phyloP scores from a whole-genome alignment of 106 monocot species.

The Cymbidium sinense region DNA sequence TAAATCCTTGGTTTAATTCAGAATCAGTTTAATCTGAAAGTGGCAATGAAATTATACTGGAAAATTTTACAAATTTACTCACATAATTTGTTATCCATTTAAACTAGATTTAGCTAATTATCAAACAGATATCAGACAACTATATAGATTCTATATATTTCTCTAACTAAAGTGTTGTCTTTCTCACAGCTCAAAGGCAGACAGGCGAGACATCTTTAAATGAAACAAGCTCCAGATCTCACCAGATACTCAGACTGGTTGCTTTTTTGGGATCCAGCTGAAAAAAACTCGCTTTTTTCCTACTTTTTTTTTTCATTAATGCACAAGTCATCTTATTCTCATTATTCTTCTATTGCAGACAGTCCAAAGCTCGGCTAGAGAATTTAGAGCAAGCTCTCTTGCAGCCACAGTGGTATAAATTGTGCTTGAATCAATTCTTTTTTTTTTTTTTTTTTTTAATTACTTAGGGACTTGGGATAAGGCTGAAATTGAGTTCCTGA shows the following conservation, averaged over 20 bases:
- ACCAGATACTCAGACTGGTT: conserved; percentile 79
- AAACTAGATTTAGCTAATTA: too few relatives aligned
- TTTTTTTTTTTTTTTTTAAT: not conserved
- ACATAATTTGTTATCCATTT: too few relatives aligned
- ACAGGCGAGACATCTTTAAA: conserved; percentile 68
- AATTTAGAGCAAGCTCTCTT: conserved; percentile 39
- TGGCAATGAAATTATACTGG: too few relatives aligned
- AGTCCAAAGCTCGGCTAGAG: conserved; percentile 47
- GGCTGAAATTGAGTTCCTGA: conserved; percentile 6
- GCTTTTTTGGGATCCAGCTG: conserved; percentile 3
- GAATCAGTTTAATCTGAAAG: too few relatives aligned
- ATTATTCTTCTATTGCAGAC: conserved; percentile 26
- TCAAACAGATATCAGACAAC: too few relatives aligned
- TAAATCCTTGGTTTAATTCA: too few relatives aligned
- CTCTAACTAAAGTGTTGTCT: conserved; percentile 1
- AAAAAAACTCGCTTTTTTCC: not conserved
- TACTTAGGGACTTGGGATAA: not conserved
- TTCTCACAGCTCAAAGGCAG: conserved; percentile 56
- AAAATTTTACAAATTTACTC: too few relatives aligned
- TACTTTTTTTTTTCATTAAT: not conserved
- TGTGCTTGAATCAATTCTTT: not conserved
- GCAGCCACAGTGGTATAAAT: conserved; percentile 54
- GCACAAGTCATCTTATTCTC: not conserved
- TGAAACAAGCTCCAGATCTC: conserved; percentile 79
- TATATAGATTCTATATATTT: not conserved